Base-by-base conservation (phyloP, 2,329 filamentous ascomycete species). In the Paecilomyces sp. region DNA sequence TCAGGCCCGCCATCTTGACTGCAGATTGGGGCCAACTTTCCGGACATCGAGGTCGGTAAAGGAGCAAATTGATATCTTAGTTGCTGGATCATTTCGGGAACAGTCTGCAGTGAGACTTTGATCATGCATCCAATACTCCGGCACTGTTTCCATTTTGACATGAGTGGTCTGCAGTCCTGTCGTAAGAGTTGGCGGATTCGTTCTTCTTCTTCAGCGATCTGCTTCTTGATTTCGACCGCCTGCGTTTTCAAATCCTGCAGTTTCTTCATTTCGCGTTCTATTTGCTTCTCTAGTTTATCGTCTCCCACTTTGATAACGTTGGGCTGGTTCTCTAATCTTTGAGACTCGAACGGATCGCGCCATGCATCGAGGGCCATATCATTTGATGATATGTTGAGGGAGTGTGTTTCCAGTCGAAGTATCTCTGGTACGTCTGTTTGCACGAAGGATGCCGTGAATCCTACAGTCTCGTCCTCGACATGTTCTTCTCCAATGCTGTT, bases 401-500 rank as follows among this genome's bases (percentile, higher is more conserved):
- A 68, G 13, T 64, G 67, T 36, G 65, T 63, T 50, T 64, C 62
- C 5, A 72, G 64, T 4, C 67, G 68, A 28, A 71, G 61, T n/a
- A 73, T 62, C 30, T 65, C 59, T 8, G 70, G 67, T 9, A 62
- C 57, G 4, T 64, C 66, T 36, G 63, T 61, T 13, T 70, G 66
- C 55, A 67, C 69, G 57, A 72, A 72, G 1, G 70, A 73, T 47
- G 70, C 62, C 2, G 70, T 68, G 60, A 73, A 73, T n/a, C 71
- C 71, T n/a, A 68, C 66, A n/a, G 59, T 54, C n/a, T 62, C 60
- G 51, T 66, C 64, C 30, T 67, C 62, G 47, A 63, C 59, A 30
- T 55, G 56, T 36, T 57, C 58, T 24, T 64, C 58, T 50, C 61
- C 64, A 28, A 57, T 58, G 25, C 65, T 63, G 51, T 68, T 58